A percentile compares a stretch with the other conserved stretches of the same genome.
These are phyloP conservation scores for Hanseniaspora thailandica DNA, from an alignment of 805 yeast species.

Conservation along the genomic window DNA sequence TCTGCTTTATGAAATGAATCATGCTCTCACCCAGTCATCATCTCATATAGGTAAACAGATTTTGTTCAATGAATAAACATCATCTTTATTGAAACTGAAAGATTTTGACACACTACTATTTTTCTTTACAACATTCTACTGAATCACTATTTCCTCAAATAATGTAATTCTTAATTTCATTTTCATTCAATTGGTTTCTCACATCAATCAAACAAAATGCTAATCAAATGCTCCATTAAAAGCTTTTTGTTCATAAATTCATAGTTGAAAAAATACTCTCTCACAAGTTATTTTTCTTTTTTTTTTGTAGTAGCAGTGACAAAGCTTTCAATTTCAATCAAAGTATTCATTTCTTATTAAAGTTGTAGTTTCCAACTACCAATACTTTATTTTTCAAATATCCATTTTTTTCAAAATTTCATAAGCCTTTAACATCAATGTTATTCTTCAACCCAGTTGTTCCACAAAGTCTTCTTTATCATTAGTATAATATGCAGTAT, in stretches of 20 bases:
- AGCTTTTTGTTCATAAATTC: neutral
- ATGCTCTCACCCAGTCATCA: constrained; percentile 15
- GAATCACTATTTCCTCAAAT: neutral
- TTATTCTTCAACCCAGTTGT: neutral
- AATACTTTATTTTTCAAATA: neutral
- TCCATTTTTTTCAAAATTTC: neutral
- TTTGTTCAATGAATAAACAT: neutral
- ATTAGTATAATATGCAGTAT: neutral
- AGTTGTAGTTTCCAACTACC: no score
- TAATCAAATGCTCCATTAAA: neutral
- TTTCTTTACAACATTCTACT: neutral
- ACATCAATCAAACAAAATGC: neutral
- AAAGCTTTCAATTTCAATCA: neutral
- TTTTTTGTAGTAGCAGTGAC: neutral
- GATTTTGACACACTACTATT: neutral
- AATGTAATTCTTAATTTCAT: neutral
- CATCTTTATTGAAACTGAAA: neutral
- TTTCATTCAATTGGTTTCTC: neutral
- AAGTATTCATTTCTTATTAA: no score
- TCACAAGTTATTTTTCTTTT: neutral
- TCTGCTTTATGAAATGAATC: neutral
- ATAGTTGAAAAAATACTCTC: neutral
- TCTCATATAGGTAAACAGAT: neutral
- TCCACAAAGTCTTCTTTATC: neutral
- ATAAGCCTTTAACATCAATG: neutral